Evolutionary conservation across 192 early-diverging fungal species (phyloP).

Genomic region (Backusella mclennaniae): DNA sequence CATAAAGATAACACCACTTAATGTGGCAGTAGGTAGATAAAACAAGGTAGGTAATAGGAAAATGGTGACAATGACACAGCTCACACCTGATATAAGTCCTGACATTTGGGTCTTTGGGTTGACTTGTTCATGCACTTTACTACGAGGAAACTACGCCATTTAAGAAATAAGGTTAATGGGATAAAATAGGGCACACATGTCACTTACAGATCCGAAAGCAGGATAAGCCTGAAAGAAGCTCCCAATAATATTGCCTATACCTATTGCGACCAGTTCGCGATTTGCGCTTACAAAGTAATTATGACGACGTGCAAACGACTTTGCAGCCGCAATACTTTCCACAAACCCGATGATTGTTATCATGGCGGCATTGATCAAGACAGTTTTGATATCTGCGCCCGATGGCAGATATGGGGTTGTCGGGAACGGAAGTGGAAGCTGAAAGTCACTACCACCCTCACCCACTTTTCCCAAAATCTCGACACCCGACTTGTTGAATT

Average conservation of each 20-base stretch:
- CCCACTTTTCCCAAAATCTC: slow-evolving; percentile 74
- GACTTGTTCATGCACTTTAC: slow-evolving; percentile 85
- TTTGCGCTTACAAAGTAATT: slow-evolving; percentile 91
- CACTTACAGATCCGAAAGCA: slow-evolving; percentile 74
- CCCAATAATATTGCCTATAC: slow-evolving; percentile 79
- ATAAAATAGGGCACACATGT: background rate
- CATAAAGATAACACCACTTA: slow-evolving; percentile 76
- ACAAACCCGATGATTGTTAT: slow-evolving; percentile 96
- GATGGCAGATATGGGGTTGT: slow-evolving; percentile 58
- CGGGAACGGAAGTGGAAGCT: slow-evolving; percentile 43
- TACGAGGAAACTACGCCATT: slow-evolving; percentile 59
- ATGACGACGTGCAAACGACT: slow-evolving; percentile 86
- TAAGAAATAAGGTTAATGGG: background rate
- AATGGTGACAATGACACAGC: slow-evolving; percentile 73
- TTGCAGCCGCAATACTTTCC: slow-evolving; percentile 91
- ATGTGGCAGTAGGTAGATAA: slow-evolving; percentile 80
- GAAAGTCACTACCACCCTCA: slow-evolving; percentile 30
- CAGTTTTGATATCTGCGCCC: slow-evolving; percentile 51
- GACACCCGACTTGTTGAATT: slow-evolving; percentile 69
- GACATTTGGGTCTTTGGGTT: slow-evolving; percentile 83
- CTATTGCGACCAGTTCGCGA: slow-evolving; percentile 92
- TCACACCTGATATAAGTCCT: slow-evolving; percentile 70
- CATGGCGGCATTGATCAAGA: slow-evolving; percentile 80
- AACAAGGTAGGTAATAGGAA: slow-evolving; percentile 79
- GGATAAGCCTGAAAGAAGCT: slow-evolving; percentile 71